Base-by-base conservation (phyloP, 495 filamentous ascomycete genomes). In the Chaetomium fimeti region DNA sequence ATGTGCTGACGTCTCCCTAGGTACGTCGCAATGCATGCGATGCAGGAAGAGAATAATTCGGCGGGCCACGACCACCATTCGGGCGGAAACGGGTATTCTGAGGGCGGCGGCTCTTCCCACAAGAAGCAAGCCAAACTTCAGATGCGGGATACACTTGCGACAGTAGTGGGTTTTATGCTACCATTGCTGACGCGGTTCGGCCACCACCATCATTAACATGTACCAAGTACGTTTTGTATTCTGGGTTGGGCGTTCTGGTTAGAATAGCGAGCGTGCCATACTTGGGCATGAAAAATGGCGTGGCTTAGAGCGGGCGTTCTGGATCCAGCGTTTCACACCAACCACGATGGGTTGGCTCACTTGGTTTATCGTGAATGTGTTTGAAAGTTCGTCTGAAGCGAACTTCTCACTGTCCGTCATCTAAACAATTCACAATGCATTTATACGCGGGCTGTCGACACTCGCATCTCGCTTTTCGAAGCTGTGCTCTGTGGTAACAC, bases 21-120 rank as follows among this genome's bases (percentile, higher is more conserved):
- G 72, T 98, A 98, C 71, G 94, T 98, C 29, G 95, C 94, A 2
- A 96, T 97, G 93, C 94, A 98, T 72, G 91, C 92, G 3, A 97
- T 98, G 92, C 91, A 93, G 72, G 92, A 96, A 69, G 87, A 88
- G 51, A 85, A 85, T 53, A 62, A 76, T 66, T 62, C 77, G 57
- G 66, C 79, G 55, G 45, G 71, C 61, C 67, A 84, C 61, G 83
- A 87, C 15, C 83, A 85, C 52, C 80, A 81, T 62, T 71, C 73
- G 9, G 73, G 74, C 38, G 71, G 74, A 28, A 92, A 91, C 71
- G 90, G 90, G 27, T 92, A 89, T 70, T 72, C 82, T 15, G 89
- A 92, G 9, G 82, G 83, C 20, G 67, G 70, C 25, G 65, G 75
- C 65, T 72, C 71, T 70, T 82, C 75, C 6, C 79, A 81, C 68